Base-by-base conservation (phyloP, 2,329 filamentous ascomycete species). In the Rutstroemia sp. region DNA sequence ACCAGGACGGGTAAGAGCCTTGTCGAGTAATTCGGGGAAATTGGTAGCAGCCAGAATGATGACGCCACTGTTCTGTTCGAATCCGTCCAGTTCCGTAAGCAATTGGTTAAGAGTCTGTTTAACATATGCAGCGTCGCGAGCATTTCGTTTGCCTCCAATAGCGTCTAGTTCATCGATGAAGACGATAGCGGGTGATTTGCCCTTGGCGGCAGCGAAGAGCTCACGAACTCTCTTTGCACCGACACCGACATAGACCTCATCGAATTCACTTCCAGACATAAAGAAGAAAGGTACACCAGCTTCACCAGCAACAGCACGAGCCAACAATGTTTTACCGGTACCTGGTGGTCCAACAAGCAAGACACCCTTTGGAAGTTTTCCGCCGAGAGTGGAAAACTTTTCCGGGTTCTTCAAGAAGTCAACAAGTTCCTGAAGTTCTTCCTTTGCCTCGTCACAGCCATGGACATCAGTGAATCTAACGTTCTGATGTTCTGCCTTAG, bases 261-360 rank as follows among this genome's bases (percentile, higher is more conserved):
- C 94, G 69, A 99, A 99, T 71, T 99, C 94, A 57, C 90, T 95
- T 51, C 94, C 94, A 68, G 94, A 99, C 92, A 99, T 97, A 80
- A 96, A 99, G 79, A 97, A 99, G 79, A 99, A 99, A 1, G 94
- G 94, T 17, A 99, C 94, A 56, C 92, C 94, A 54, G 94, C 92
- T 75, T 99, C 94, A 52, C 94, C 94, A 48, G 94, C 94, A 59
- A 99, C 94, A 55, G 94, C 95, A 67, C 94, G 87, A 61, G 94
- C 94, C 59, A 99, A 82, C 42, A 99, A 82, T 12, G 94, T 99
- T 76, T 99, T 99, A 75, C 94, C 94, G 59, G 94, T 99, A 75
- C 94, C 94, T 52, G 94, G 94, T 68, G 94, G 94, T 0, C 94
- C 94, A 67, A 96, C 90, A 23, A 99, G 82, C 51, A 99, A 80